Base-by-base conservation (phyloP, 805 yeast genomes). In the Metschnikowia lochheadii region DNA sequence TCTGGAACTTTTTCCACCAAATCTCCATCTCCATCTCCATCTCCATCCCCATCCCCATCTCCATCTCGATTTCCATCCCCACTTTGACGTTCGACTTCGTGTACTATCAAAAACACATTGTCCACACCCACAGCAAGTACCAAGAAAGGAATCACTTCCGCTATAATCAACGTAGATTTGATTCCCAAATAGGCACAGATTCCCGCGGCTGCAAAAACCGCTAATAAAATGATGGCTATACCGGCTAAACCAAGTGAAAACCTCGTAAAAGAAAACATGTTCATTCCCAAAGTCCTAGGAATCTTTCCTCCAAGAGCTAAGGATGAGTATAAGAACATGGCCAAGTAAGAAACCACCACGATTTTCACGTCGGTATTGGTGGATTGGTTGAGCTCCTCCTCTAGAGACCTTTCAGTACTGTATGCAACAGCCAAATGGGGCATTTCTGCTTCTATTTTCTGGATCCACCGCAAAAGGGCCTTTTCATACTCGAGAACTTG, bases 81-180 rank as follows among this genome's bases (percentile, higher is more conserved):
- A 17, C 75, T 68, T 40, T 83, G 78, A 17, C 75, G 68, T 40
- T 83, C 80, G 44, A 88, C 72, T 61, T 90, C 96, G 63, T 91
- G 91, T 0, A 89, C 85, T 18, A 92, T 81, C 56, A 92, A 71
- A 62, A 91, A 94, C 23, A 92, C 87, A 64, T 92, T 92, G 68
- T 92, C 99, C 26, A 92, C 89, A n/a, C 99, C 99, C 49, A 92
- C 84, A 0, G 99, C 99, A 51, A 92, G 74, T 13, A 92, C 87
- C 60, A 92, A 72, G 63, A 92, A 92, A 8, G 98, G 98, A 33
- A 92, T 92, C 5, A 92, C 99, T 65, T 94, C 98, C 2, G 98
- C 97, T 50, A 92, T 89, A 56, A 92, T 91, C 40, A 92, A 72
- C 0, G 98, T 92, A 0, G 96, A 87, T 61, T 87, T 89, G 44